phyloP scores from a whole-genome alignment of 768 basidiomycete genomes.

The Butyriboletus loyo region DNA sequence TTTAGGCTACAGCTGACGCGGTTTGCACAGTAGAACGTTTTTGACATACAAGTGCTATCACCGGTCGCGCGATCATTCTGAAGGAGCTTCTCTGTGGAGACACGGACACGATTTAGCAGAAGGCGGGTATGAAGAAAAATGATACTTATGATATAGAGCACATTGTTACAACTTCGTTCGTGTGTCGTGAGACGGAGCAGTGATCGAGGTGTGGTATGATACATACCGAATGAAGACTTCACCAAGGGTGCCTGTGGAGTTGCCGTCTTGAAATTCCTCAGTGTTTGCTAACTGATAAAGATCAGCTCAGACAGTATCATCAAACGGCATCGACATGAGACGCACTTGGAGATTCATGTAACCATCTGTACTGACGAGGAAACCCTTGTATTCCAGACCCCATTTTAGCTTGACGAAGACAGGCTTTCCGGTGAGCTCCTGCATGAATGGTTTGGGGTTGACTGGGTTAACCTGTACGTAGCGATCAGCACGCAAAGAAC shows the following conservation, averaged over 20 bases:
- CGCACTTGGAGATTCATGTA: slow-evolving; percentile 98
- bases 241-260: slow-evolving; percentile 94
- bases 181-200: slow-evolving; percentile 9
- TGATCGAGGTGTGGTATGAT: background rate
- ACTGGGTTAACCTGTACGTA: slow-evolving; percentile 77
- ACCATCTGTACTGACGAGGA: slow-evolving; percentile 96
- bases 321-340: background rate
- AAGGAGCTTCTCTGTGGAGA: slow-evolving; percentile 69
- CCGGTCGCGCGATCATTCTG: slow-evolving; percentile 35
- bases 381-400: slow-evolving; percentile 99
- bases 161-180: slow-evolving; percentile 85
- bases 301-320: background rate
- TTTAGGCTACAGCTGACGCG: slow-evolving; percentile 7
- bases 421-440: slow-evolving; percentile 96
- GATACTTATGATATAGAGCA: slow-evolving; percentile 89
- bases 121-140: background rate
- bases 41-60: background rate
- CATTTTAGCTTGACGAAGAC: slow-evolving; percentile 96
- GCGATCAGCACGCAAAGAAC: slow-evolving; percentile 6
- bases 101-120: slow-evolving; percentile 22
- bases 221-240: slow-evolving; percentile 96
- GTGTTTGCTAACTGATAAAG: slow-evolving; percentile 86
- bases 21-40: slow-evolving; percentile 1
- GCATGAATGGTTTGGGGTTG: slow-evolving; percentile 98
- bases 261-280: slow-evolving; percentile 95